Base-by-base conservation (phyloP, 2,329 filamentous ascomycete genomes). In the Fusarium solani-melongenae region DNA sequence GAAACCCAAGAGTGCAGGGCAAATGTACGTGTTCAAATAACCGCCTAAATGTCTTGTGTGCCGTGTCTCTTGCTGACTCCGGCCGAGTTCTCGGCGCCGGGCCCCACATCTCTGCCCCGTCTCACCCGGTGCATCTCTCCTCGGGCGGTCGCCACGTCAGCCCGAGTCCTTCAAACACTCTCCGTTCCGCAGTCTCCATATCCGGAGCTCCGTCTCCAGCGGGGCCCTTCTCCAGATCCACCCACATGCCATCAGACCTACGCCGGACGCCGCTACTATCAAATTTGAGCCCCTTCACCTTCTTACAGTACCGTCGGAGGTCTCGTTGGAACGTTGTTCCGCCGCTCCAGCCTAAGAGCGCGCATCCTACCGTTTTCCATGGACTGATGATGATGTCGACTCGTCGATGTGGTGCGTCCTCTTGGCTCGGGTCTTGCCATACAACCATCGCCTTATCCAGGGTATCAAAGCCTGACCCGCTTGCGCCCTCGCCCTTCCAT, bases 331-430 rank as follows among this genome's bases (percentile, higher is more conserved):
- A 98, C 0, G 95, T 98, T 0, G 92, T 97, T 2, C 92, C 96
- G 1, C 95, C 94, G 17, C 90, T 92, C 96, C 96, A 98, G 2
- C 95, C 95, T 20, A 96, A 84, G 5, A 98, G 88, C 0, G 95
- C 96, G 76, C 95, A 98, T 0, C 96, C 96, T 0, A 93, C 91
- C 0, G 94, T 97, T 64, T 91, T 92, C 94, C 96, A 98, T 0
- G 95, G 94, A 24, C 91, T 91, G 70, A 98, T 87, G 74, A 98
- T 96, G 66, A 98, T 98, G 79, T 98, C 96, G 1, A 98, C 95
- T 53, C 96, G 88, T 22, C 95, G 90, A 79, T 98, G 96, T 1
- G 89, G 88, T 61, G 67, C 62, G 22, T 64, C 55, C 22, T 67
- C 24, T 38, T 58, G 36, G 15, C 56, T 57, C 2, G 76, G 69